phyloP scores from a whole-genome alignment of 1,284 basidiomycete species.

The Papiliotrema fonsecae region DNA sequence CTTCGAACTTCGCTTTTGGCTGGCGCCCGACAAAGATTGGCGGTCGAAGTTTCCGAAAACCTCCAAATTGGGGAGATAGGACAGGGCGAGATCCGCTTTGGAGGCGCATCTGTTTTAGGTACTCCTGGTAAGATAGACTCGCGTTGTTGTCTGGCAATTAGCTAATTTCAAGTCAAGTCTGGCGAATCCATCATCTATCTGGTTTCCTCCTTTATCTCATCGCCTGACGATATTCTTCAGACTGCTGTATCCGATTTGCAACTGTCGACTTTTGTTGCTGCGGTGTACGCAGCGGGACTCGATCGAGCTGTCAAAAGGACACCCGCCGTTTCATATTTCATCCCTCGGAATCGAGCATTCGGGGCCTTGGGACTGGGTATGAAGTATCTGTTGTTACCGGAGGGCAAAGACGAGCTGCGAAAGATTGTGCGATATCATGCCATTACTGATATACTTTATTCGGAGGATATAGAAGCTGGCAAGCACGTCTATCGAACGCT shows the following conservation, averaged over 20 bases:
- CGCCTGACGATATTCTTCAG: conserved; percentile 75
- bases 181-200: conserved; percentile 85
- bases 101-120: conserved; percentile 73
- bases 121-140: conserved; percentile 58
- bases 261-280: conserved; percentile 83
- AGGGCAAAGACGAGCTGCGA: conserved; percentile 71
- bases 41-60: conserved; percentile 57
- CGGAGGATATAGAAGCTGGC: conserved; percentile 48
- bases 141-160: not conserved
- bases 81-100: conserved; percentile 67
- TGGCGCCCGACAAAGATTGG: conserved; percentile 66
- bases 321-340: conserved; percentile 73
- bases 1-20: conserved; percentile 63
- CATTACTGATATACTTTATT: conserved; percentile 71
- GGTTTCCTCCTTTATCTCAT: conserved; percentile 72
- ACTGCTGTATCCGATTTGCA: conserved; percentile 77
- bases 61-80: conserved; percentile 39
- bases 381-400: conserved; percentile 68
- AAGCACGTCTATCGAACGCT: conserved; percentile 38
- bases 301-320: conserved; percentile 63
- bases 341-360: conserved; percentile 86
- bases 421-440: conserved; percentile 81
- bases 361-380: conserved; percentile 81
- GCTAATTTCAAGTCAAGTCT: conserved; percentile 4
- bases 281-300: conserved; percentile 76